Base-by-base conservation (phyloP, 2,329 filamentous ascomycete species). In the Emergomyces africanus region DNA sequence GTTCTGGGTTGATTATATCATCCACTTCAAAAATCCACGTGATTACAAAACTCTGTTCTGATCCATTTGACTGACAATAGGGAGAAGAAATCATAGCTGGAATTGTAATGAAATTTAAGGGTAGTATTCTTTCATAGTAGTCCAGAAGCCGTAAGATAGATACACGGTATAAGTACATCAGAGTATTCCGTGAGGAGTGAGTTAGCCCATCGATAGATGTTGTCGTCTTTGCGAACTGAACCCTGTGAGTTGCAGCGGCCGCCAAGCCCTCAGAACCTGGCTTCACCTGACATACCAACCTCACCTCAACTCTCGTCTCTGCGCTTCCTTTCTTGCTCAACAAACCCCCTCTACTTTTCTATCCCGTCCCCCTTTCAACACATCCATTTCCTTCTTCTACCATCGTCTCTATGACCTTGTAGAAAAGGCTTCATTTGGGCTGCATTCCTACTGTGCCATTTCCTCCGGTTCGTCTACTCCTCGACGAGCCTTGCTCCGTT, bases 271-370 rank as follows among this genome's bases (percentile, higher is more conserved):
- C n/a, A 54, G 50, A 39, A 33, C 50, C 25, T 30, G 46, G 25
- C 46, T 51, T 51, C 49, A 51, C 49, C 49, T 51, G 49, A 51
- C 49, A n/a, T 5, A 25, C 50, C 50, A 54, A 54, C 50, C 50
- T 54, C 50, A 54, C 49, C 49, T 50, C 48, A 8, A n/a, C 48
- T 30, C 23, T 30, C 6, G 9, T 28, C 30, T 30, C 30, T 30
- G 30, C 30, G 15, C 42, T 46, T 10, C 44, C 12, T 28, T 3
- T 6, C 10, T 37, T 25, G 33, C 50, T 35, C 50, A 54, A 54
- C n/a, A 25, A 28, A 23, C 33, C 33, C 50, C 30, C 30, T 54
- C 50, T 12, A 54, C 50, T 33, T 39, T 30, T 51, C n/a, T 30
- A 51, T 51, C 49, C 20, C 28, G 39, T 54, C 50, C 33, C 23